Base-by-base conservation (phyloP, 164 flowering plant genomes). In the Piper betle region DNA sequence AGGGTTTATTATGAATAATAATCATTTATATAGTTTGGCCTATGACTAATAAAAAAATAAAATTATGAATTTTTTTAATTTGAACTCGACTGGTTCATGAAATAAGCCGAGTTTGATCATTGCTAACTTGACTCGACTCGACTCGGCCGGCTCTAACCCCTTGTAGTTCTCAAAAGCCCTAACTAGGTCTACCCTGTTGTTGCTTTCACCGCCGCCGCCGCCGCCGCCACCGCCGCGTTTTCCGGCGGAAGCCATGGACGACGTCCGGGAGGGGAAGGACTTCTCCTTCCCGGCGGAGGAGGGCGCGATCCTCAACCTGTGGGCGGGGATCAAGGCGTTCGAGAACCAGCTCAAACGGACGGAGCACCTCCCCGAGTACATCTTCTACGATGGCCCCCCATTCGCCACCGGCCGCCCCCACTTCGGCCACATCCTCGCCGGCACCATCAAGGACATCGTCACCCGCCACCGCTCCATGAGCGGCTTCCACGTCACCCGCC, bases 311-410 rank as follows among this genome's bases (percentile, higher is more conserved):
- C 78, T 86, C 17, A 12, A 50, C 17, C 66, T 70, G 16, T 94
- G 99, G 99, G 71, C 77, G 19, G 66, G 73, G 1, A 82, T 81
- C 68, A 69, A 85, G 1, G 97, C 97, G 19, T 94, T 91, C 78
- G 74, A 85, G 56, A 86, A 80, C 42, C 99, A 94, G 65, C 74
- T 84, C 46, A 76, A 73, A 41, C 78, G 66, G 39, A 85, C 97
- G 3, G 63, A 78, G 46, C 38, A 67, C 55, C 58, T 64, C 7
- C 97, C 97, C 0, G 99, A 91, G 57, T 91, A 88, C 81, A 59
- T 91, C 52, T 91, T 94, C 88, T 94, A 94, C 72, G 97, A 94
- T 53, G 99, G 99, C 3, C 97, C 99, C 99, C 99, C 0, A n/a
- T 94, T 94, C 73, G 99, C 99, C 55, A 94, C 99, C 1, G 99